Evolutionary conservation across 2,329 filamentous ascomycete genomes (phyloP).

Genomic region (Pestalotiopsis sp.): DNA sequence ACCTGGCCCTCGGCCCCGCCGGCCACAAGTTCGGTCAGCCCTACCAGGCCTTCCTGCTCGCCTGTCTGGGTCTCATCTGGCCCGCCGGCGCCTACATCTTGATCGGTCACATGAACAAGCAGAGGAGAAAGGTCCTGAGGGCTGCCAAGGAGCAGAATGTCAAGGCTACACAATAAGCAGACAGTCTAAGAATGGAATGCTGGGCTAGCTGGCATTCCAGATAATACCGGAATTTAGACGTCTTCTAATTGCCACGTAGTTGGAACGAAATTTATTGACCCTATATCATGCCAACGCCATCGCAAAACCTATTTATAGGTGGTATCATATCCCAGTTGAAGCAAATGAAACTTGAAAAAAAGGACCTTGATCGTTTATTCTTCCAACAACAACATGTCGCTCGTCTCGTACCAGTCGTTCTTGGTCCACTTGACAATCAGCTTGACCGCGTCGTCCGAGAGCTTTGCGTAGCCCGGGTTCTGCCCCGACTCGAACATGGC

Average conservation of each 20-base stretch:
- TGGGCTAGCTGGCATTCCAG: background rate
- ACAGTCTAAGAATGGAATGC: background rate
- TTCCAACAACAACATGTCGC: conserved; percentile 34
- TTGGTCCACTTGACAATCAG: conserved; percentile 67
- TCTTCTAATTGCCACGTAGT: no score
- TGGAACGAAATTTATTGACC: background rate
- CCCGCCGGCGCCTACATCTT: conserved; percentile 81
- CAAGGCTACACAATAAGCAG: conserved; percentile 23
- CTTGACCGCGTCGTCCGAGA: conserved; percentile 67
- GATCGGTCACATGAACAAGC: conserved; percentile 93
- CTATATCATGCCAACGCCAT: conserved; percentile 6
- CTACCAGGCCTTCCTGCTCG: conserved; percentile 67
- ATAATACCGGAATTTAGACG: no score
- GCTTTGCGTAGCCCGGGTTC: conserved; percentile 72
- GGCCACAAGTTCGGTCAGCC: conserved; percentile 44
- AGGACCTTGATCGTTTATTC: conserved; percentile 22
- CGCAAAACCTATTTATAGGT: background rate
- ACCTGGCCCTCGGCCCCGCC: conserved; percentile 66
- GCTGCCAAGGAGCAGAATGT: conserved; percentile 53
- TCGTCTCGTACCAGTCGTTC: conserved; percentile 68
- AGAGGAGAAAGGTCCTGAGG: conserved; percentile 79
- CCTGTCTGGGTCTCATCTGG: conserved; percentile 80
- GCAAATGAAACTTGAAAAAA: background rate
- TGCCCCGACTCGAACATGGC: conserved; percentile 73
- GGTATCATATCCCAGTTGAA: conserved; percentile 11